A percentile compares a stretch with the other conserved stretches of the same genome.
phyloP scores from a whole-genome alignment of 164 flowering plant genomes.

The Vitis vinifera region ASM3070453v1 NC_081808.1:19872001-19872500 shows the following conservation, averaged over 20 bases:
- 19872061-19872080: constrained; percentile 2
- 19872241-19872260: constrained; percentile 21
- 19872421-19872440: constrained; percentile 16
- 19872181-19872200: too few relatives aligned
- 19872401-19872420: background rate
- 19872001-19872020: constrained; percentile 31
- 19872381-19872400: constrained; percentile 21
- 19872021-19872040: constrained; percentile 46
- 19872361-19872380: constrained; percentile 26
- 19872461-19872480: constrained; percentile 3
- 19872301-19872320: constrained; percentile 17
- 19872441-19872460: background rate
- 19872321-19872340: constrained; percentile 2
- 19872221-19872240: constrained; percentile 7
- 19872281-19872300: constrained; percentile 37
- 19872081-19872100: too few relatives aligned
- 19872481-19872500: too few relatives aligned
- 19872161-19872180: too few relatives aligned
- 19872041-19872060: constrained; percentile 16
- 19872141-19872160: too few relatives aligned
- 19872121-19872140: constrained; percentile 16
- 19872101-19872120: constrained; percentile 5
- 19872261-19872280: background rate
- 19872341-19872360: background rate
- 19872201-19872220: constrained; percentile 13